Conservation (phyloP, 2,329 filamentous ascomycete species). For the Fusarium acutatum region DNA sequence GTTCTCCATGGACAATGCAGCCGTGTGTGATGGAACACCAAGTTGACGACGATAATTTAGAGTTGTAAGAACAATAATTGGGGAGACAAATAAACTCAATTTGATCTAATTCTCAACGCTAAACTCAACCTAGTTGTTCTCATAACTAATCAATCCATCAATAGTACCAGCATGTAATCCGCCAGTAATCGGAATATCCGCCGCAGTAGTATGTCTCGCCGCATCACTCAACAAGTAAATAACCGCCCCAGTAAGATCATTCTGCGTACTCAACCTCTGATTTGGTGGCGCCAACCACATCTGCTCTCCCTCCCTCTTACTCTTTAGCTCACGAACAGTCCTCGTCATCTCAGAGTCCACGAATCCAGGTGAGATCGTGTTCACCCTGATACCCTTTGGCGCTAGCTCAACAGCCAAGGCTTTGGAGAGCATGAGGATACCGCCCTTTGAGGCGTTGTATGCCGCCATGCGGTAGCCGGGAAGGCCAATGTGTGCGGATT, state of each 20-base stretch:
- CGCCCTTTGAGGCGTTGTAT: conserved; percentile 56
- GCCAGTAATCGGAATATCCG: conserved; percentile 56
- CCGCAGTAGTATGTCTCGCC: conserved; percentile 52
- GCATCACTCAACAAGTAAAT: conserved; percentile 56
- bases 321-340: conserved; percentile 44
- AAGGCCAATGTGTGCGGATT: conserved; percentile 36
- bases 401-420: conserved; percentile 51
- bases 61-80: rapidly evolving
- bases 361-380: conserved; percentile 51
- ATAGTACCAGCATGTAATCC: conserved; percentile 52
- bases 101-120: neutral
- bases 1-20: neutral
- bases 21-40: rapidly evolving
- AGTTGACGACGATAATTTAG: neutral
- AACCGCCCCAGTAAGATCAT: conserved; percentile 53
- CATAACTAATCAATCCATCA: conserved; percentile 48
- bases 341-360: conserved; percentile 50
- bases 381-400: conserved; percentile 48
- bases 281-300: conserved; percentile 51
- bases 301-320: conserved; percentile 46
- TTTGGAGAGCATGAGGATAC: conserved; percentile 51
- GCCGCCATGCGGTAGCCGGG: conserved; percentile 45
- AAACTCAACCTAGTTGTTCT: neutral
- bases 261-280: conserved; percentile 50
- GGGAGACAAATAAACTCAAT: neutral